phyloP scores from a whole-genome alignment of 2,329 filamentous ascomycete species.

The Exophiala aquamarina region DNA sequence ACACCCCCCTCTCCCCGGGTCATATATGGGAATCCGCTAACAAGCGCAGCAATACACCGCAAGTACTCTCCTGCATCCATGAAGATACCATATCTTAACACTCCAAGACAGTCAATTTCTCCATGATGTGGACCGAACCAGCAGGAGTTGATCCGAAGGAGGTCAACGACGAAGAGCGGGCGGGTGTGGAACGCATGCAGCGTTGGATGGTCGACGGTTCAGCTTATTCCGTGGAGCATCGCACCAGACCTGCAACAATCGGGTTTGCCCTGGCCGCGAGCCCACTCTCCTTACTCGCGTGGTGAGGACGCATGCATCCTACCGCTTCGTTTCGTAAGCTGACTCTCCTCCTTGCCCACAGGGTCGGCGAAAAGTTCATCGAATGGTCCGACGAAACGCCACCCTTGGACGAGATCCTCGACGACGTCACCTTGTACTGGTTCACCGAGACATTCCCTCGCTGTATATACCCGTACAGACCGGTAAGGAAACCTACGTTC shows the following conservation, averaged over 20 bases:
- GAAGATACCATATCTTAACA: background rate
- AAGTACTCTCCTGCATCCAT: slow-evolving; percentile 1
- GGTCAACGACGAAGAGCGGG: slow-evolving; percentile 33
- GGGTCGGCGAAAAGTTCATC: slow-evolving; percentile 39
- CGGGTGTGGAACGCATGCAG: slow-evolving; percentile 36
- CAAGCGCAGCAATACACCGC: slow-evolving; percentile 9
- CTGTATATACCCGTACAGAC: slow-evolving; percentile 33
- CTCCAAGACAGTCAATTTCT: slow-evolving; percentile 13
- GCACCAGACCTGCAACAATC: slow-evolving; percentile 56
- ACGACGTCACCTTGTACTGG: slow-evolving; percentile 37
- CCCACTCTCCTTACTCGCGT: slow-evolving; percentile 58
- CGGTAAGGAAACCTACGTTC: background rate
- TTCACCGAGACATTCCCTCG: slow-evolving; percentile 37
- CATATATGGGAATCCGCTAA: too few relatives aligned
- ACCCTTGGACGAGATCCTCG: slow-evolving; percentile 33
- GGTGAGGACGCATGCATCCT: slow-evolving; percentile 31
- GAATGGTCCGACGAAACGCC: slow-evolving; percentile 37
- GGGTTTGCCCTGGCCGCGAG: slow-evolving; percentile 54
- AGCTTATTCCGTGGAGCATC: slow-evolving; percentile 56
- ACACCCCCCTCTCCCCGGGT: background rate
- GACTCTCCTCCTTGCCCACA: slow-evolving; percentile 20
- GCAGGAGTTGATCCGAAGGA: background rate
- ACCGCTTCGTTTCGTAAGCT: background rate
- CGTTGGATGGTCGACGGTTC: slow-evolving; percentile 44
- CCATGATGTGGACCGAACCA: slow-evolving; percentile 2